Base-by-base conservation (phyloP, 257 asterid genomes). In the Lantana camara region DNA sequence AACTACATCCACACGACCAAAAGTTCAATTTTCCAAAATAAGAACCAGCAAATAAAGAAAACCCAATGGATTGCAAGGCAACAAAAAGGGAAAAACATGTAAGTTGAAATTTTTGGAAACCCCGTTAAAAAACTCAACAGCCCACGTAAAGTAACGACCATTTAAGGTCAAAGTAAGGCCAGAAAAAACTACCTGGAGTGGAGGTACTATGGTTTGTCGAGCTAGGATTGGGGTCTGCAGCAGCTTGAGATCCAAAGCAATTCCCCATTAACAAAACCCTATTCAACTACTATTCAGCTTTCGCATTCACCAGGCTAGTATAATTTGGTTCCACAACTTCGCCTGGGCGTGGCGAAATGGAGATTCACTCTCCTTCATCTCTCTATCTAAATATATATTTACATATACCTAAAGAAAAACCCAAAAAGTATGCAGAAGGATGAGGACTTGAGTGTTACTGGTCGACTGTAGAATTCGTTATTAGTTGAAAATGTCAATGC, bases 171-270 rank as follows among this genome's bases (percentile, higher is more conserved):
- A 63, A 46, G 15, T 29, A 23, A 66, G 24, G 67, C 40, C 27
- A 29, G 34, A 66, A 64, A 67, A 35, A 60, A 69, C 67, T 51
- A 84, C 96, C 98, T 68, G 69, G 66, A 57, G 86, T 77, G n/a
- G 95, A 83, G 53, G 80, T 67, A 57, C 69, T 66, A 17, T 73
- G 74, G 27, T 70, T 45, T 48, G 71, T 38, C 54, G 73, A 71
- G 67, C 80, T 75, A 64, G 81, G 85, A 49, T 75, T 82, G 9
- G 77, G 60, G 32, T 81, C 79, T 29, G 46, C 71, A 32, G 80
- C 72, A 59, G 74, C 52, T 63, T 56, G 70, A 51, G 80, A 83
- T 80, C 98, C 95, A 66, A 81, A 81, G 76, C 98, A 91, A 76
- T 91, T 91, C 63, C 98, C 96, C 98, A 91, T 91, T 40, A 76